These are phyloP conservation scores for Moelleriella libera DNA, from an alignment of 2,329 filamentous ascomycete genomes.

Conservation along the genomic window DNA sequence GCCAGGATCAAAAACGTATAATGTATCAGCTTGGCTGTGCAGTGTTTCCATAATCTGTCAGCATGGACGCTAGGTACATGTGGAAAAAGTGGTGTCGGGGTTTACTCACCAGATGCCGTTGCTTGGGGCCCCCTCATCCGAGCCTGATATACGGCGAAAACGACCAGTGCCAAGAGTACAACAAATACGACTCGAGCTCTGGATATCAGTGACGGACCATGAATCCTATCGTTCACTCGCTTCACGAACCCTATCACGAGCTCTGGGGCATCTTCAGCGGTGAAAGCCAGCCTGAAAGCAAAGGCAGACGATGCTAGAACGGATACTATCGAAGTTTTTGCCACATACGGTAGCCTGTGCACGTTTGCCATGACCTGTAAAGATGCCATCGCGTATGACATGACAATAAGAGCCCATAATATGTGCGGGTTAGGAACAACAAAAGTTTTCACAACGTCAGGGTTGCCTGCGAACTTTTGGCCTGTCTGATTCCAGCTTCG, in stretches of 20 bases:
- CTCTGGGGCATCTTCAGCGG: slow-evolving; percentile 76
- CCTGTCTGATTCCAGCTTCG: slow-evolving; percentile 93
- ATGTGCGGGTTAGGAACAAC: slow-evolving; percentile 47
- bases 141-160: slow-evolving; percentile 24
- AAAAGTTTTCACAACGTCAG: slow-evolving; percentile 68
- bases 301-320: slow-evolving; percentile 42
- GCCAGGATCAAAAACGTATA: slow-evolving; percentile 65
- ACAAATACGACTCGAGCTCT: slow-evolving; percentile 36
- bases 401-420: slow-evolving; percentile 61
- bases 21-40: slow-evolving; percentile 37
- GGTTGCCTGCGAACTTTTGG: slow-evolving; percentile 84
- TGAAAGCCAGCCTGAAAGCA: slow-evolving; percentile 83
- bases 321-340: slow-evolving; percentile 25
- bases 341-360: slow-evolving; percentile 23
- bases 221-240: slow-evolving; percentile 23
- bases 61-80: not conserved
- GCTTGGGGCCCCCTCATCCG: slow-evolving; percentile 13
- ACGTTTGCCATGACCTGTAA: slow-evolving; percentile 28
- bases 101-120: slow-evolving; percentile 15
- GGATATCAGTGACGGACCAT: slow-evolving; percentile 29
- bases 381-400: slow-evolving; percentile 51
- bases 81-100: not conserved
- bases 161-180: slow-evolving; percentile 24
- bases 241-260: slow-evolving; percentile 40
- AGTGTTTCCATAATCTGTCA: not conserved